Evolutionary conservation across 1,284 basidiomycete species (phyloP), one percentile per base, ranked within the genome.

Genomic region (Ceratobasidium papillatum): DNA sequence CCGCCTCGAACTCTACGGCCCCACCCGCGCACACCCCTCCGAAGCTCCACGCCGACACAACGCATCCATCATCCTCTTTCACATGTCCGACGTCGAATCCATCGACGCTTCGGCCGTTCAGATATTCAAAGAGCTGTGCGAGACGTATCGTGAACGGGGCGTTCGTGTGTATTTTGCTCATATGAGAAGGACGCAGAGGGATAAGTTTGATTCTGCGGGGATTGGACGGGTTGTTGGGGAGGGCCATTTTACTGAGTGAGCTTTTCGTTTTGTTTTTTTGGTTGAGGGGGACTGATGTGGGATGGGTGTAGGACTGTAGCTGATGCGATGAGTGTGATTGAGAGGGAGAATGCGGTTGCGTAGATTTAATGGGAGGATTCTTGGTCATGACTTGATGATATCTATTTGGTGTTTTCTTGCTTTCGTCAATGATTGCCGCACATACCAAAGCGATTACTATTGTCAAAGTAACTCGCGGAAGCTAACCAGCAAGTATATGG

Each of bases 81-180:
- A 98, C 80, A 87, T 96, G 85, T 90, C 91, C 11, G 96, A 94
- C 82, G 91, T 95, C 2, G 94, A 95, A 76, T 87, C 84, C 25
- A 90, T 91, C 76, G 94, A 96, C 81, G 94, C 94, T 11, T 94
- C 93, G 32, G 95, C 95, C 12, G 87, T 91, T 3, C 94, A 95
- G 81, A 94, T 96, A 76, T 88, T 98, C 78, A 85, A 87, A 76
- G 96, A 98, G 81, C 83, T 96, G 1, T 84, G 92, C 51, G 87
- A 90, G 77, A 90, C 92, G 14, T 97, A 95, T 81, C 85, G 87
- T 83, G 91, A 90, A 76, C 91, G 93, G 11, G 89, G 87, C 4
- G 93, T 95, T 17, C 86, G 84, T 2, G 82, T 96, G 30, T 94
- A 90, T 82, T 89, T 96, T 79, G 91, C 94, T 0, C 94, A 96